Evolutionary conservation across 257 asterid species (phyloP).

Genomic region (Fraxinus anomala): DNA sequence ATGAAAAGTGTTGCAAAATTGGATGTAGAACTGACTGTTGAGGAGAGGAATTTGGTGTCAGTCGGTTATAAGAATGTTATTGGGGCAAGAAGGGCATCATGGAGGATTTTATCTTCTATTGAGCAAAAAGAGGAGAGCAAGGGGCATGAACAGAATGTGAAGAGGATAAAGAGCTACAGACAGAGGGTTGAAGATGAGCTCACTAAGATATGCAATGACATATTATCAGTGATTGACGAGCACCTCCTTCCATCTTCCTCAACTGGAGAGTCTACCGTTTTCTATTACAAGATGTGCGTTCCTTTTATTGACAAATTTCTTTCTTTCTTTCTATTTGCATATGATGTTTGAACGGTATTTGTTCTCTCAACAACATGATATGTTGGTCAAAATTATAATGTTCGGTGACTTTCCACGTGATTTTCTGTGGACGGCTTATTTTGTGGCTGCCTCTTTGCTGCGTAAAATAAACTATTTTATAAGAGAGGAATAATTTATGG

Average conservation of each 20-base stretch:
- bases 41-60: constrained; percentile 77
- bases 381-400: neutral
- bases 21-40: constrained; percentile 72
- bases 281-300: constrained; percentile 77
- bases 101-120: constrained; percentile 77
- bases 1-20: constrained; percentile 71
- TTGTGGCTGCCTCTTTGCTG: neutral
- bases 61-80: constrained; percentile 78
- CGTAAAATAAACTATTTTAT: too few relatives aligned
- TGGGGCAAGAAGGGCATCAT: constrained; percentile 80
- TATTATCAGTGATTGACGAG: constrained; percentile 67
- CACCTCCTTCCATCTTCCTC: constrained; percentile 76
- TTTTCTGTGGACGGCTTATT: neutral
- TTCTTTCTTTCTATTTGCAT: neutral
- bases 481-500: neutral
- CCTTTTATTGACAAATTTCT: neutral
- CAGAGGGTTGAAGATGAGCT: constrained; percentile 79
- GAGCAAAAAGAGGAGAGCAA: constrained; percentile 73
- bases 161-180: constrained; percentile 61
- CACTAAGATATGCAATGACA: constrained; percentile 70
- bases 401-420: neutral
- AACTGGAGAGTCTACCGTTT: constrained; percentile 74
- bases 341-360: neutral
- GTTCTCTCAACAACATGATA: neutral
- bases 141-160: constrained; percentile 76